A percentile compares a stretch with the other conserved stretches of the same genome.
Conservation (phyloP, 2,329 filamentous ascomycete genomes). For the Exutisphaerella laricina region DNA sequence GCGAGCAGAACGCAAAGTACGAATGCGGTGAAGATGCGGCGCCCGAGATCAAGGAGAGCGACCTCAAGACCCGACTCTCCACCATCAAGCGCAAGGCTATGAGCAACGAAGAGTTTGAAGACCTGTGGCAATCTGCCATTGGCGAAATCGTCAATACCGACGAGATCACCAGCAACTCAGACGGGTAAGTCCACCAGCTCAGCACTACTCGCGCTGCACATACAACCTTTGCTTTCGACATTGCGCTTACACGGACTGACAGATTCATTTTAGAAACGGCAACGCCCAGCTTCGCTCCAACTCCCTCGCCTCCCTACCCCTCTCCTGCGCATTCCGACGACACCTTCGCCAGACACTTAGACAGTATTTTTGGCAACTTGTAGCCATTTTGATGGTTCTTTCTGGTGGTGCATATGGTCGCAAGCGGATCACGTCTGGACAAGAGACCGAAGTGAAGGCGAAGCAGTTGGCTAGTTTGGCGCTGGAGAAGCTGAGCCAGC, state of each 20-base stretch:
- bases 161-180: conserved; percentile 52
- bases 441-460: conserved; percentile 64
- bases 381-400: conserved; percentile 51
- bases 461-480: conserved; percentile 79
- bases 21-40: conserved; percentile 74
- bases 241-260: conserved; percentile 55
- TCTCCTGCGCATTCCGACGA: conserved; percentile 74
- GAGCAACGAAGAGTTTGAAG: conserved; percentile 83
- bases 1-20: conserved; percentile 78
- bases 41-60: conserved; percentile 62
- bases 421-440: conserved; percentile 56
- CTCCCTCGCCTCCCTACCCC: conserved; percentile 85
- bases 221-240: conserved; percentile 1
- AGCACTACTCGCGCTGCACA: conserved; percentile 3
- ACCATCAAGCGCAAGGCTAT: conserved; percentile 76
- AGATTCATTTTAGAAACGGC: conserved; percentile 64
- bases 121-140: conserved; percentile 71
- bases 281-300: conserved; percentile 64
- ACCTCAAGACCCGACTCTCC: conserved; percentile 70
- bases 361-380: conserved; percentile 81
- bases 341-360: conserved; percentile 74
- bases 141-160: conserved; percentile 62
- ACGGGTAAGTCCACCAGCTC: conserved; percentile 50
- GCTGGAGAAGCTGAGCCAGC: conserved; percentile 72
- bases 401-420: conserved; percentile 58